phyloP scores from a whole-genome alignment of 495 filamentous ascomycete genomes.

The Venustampulla echinocandica region DNA sequence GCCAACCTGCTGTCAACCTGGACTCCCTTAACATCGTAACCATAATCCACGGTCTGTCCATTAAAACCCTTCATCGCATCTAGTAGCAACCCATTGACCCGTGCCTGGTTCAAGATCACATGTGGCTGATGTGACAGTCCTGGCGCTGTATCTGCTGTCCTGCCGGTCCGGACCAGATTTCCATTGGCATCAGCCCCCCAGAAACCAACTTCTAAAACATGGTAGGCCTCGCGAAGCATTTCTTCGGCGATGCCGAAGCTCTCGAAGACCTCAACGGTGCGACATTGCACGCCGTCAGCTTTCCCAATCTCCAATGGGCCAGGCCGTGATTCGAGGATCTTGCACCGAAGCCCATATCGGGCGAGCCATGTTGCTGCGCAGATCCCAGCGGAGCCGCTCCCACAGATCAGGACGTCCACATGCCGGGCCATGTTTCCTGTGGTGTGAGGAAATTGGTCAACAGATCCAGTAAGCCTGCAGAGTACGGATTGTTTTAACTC shows the following conservation, averaged over 20 bases:
- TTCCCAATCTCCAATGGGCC: conserved; percentile 61
- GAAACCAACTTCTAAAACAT: conserved; percentile 59
- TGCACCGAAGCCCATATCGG: conserved; percentile 48
- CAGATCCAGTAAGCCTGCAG: no score
- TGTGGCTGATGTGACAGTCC: conserved; percentile 62
- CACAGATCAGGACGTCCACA: conserved; percentile 58
- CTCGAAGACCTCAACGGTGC: conserved; percentile 75
- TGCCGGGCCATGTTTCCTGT: no score
- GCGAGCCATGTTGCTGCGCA: conserved; percentile 61
- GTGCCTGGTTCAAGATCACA: conserved; percentile 70
- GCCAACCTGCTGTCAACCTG: conserved; percentile 38
- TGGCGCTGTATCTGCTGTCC: conserved; percentile 51
- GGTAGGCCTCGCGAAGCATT: conserved; percentile 62
- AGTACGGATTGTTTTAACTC: no score
- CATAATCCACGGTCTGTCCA: conserved; percentile 50
- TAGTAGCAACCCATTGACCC: conserved; percentile 56
- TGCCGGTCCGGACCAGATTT: conserved; percentile 43
- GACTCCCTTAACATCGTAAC: conserved; percentile 45
- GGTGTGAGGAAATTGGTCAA: no score
- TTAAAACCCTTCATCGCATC: conserved; percentile 38
- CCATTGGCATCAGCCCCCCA: conserved; percentile 37
- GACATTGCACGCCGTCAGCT: conserved; percentile 73
- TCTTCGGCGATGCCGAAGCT: conserved; percentile 65
- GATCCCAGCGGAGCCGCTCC: conserved; percentile 61
- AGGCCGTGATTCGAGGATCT: conserved; percentile 52